Evolutionary conservation across 495 filamentous ascomycete genomes (phyloP).

Genomic region (Chaetomium tenue): DNA sequence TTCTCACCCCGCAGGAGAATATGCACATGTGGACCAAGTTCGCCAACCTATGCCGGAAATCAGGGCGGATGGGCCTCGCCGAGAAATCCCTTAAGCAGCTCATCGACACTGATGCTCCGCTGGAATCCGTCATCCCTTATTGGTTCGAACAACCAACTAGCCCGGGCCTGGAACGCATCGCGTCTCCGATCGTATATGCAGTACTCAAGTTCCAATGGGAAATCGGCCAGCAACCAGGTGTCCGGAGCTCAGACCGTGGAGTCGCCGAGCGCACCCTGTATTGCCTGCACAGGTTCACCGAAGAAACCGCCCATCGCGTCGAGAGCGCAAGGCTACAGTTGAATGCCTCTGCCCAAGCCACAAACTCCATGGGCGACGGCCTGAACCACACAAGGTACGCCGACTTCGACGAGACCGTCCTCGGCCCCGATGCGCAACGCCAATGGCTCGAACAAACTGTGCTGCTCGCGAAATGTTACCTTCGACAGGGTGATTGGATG

Average conservation of each 20-base stretch:
- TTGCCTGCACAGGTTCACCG: slow-evolving; percentile 77
- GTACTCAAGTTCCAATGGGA: slow-evolving; percentile 95
- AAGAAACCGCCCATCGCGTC: slow-evolving; percentile 71
- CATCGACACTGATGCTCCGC: slow-evolving; percentile 59
- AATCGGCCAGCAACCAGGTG: slow-evolving; percentile 54
- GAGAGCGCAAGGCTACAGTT: slow-evolving; percentile 53
- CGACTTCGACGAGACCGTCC: slow-evolving; percentile 50
- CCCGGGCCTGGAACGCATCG: slow-evolving; percentile 44
- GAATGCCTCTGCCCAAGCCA: slow-evolving; percentile 53
- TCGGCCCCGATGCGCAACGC: slow-evolving; percentile 45
- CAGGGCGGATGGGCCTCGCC: slow-evolving; percentile 88
- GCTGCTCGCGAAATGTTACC: slow-evolving; percentile 89
- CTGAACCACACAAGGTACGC: slow-evolving; percentile 57
- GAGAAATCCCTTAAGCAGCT: slow-evolving; percentile 87
- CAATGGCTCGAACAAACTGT: slow-evolving; percentile 60
- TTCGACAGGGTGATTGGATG: slow-evolving; percentile 96
- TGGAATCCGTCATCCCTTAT: slow-evolving; percentile 57
- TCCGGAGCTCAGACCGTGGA: slow-evolving; percentile 40
- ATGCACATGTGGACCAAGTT: slow-evolving; percentile 99
- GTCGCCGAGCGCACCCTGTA: slow-evolving; percentile 63
- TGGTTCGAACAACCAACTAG: slow-evolving; percentile 51
- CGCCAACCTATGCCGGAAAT: slow-evolving; percentile 94
- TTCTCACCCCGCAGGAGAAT: slow-evolving; percentile 86
- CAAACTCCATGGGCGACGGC: slow-evolving; percentile 51
- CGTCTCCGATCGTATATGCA: slow-evolving; percentile 83